Evolutionary conservation across 148 eudicot genomes (phyloP).

Genomic region (Mesembryanthemum crystallinum): DNA sequence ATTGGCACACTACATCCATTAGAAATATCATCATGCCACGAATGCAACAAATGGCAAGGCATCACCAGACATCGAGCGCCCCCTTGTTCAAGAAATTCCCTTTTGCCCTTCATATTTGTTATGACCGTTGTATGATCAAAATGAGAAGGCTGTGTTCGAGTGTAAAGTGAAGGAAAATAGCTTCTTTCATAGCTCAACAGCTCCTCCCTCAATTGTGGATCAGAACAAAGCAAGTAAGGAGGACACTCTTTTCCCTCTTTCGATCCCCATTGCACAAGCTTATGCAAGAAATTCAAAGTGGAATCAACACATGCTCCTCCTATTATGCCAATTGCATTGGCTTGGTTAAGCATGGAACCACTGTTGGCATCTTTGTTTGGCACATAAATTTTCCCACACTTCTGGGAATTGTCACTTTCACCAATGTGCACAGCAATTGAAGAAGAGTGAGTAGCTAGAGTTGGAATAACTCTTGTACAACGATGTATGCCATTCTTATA

Average conservation of each 20-base stretch:
- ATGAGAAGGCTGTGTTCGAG: constrained; percentile 17
- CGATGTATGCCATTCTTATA: constrained; percentile 15
- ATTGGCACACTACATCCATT: constrained; percentile 56
- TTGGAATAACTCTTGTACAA: constrained; percentile 21
- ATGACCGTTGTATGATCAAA: constrained; percentile 35
- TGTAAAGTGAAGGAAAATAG: constrained; percentile 29
- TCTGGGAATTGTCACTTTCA: constrained; percentile 29
- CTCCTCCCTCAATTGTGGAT: constrained; percentile 46
- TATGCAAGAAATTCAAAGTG: constrained; percentile 50
- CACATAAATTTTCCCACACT: constrained; percentile 28
- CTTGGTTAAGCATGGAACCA: constrained; percentile 36
- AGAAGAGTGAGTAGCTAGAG: constrained; percentile 19
- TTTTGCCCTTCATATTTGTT: constrained; percentile 46
- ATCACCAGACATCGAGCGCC: constrained; percentile 75
- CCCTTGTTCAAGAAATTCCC: constrained; percentile 58
- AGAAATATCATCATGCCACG: constrained; percentile 60
- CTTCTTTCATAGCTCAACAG: constrained; percentile 37
- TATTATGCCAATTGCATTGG: constrained; percentile 55
- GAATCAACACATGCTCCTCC: constrained; percentile 54
- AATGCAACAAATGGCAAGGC: constrained; percentile 73
- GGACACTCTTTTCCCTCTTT: constrained; percentile 37
- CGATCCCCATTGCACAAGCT: constrained; percentile 41
- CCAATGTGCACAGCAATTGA: constrained; percentile 30
- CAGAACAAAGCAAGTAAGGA: constrained; percentile 66
- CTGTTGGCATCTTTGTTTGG: constrained; percentile 25